Evolutionary conservation across 805 yeast genomes (phyloP), one percentile per base, ranked within the genome.

Genomic region (Alloascoidea africana): DNA sequence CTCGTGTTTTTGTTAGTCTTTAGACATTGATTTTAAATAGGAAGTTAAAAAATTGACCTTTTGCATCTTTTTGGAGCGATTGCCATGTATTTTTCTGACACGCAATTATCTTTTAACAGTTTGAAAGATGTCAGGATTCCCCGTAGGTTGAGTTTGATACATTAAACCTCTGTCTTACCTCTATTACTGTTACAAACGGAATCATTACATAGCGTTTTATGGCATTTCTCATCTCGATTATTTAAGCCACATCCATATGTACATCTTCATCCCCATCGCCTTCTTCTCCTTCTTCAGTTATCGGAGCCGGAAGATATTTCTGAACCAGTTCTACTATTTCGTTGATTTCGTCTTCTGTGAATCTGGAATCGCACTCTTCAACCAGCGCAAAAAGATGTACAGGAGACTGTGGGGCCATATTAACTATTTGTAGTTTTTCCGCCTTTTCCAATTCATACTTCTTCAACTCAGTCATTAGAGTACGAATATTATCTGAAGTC

Each of bases 301-400:
- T n/a, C n/a, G 30, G 30, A 23, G 30, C 30, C n/a, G 30, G 83
- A 51, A 73, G 70, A 39, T 68, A 59, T 32, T 63, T 63, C n/a
- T 57, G 49, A 14, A 84, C 63, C 37, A 75, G 65, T 3, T 59
- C 68, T 18, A 89, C 44, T 2, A 89, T 68, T 3, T 62, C 59
- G 35, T 73, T 69, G 36, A 82, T 65, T 42, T 76, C 66, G 1
- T 71, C 79, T 41, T 81, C 83, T n/a, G 61, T 58, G 48, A 86
- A 79, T 47, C 98, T 65, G 43, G 73, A 75, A 46, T 89, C 98
- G 55, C 95, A 89, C 52, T 91, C 97, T 52, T 89, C 98, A 1
- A 89, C 74, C 18, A 89, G 60, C 0, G 91, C 67, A 52, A 75
- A 85, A 37, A 89, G 62, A 27, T 73, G 77, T 8, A 87, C 96